Conservation (phyloP, 2,329 filamentous ascomycete species). For the Bisporella sp. region DNA sequence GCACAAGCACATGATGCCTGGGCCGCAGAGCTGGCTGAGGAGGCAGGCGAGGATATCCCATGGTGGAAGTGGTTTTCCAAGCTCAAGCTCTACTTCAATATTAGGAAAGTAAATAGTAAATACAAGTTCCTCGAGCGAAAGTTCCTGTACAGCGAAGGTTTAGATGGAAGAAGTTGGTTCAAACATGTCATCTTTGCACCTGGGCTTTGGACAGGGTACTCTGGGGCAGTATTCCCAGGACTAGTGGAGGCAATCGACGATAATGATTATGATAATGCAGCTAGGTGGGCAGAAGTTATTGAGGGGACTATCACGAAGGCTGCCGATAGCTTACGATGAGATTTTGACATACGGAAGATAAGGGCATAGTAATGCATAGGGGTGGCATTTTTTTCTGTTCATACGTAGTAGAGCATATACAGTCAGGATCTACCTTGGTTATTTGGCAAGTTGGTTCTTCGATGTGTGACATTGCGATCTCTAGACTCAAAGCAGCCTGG, state of each 20-base stretch:
- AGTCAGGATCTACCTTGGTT: too few species aligned
- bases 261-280: constrained; percentile 49
- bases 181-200: constrained; percentile 94
- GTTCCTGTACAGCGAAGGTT: constrained; percentile 68
- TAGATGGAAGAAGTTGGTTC: constrained; percentile 81
- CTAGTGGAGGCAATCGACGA: constrained; percentile 55
- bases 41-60: constrained; percentile 50
- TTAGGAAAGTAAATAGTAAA: constrained; percentile 65
- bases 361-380: too few species aligned
- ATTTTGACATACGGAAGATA: too few species aligned
- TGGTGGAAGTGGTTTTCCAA: constrained; percentile 75
- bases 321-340: constrained; percentile 30
- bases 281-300: constrained; percentile 54
- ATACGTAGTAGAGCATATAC: too few species aligned
- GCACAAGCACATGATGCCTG: constrained; percentile 22
- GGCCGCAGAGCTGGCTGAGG: constrained; percentile 25
- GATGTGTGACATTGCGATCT: too few species aligned
- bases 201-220: constrained; percentile 85
- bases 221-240: constrained; percentile 63
- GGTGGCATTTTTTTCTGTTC: too few species aligned
- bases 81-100: constrained; percentile 53
- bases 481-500: too few species aligned
- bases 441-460: too few species aligned
- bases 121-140: constrained; percentile 80
- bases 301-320: constrained; percentile 42